A percentile compares a stretch with the other conserved stretches of the same genome.
Evolutionary conservation across 2,329 filamentous ascomycete genomes (phyloP).

Genomic region (Phyllosticta citrichinensis): DNA sequence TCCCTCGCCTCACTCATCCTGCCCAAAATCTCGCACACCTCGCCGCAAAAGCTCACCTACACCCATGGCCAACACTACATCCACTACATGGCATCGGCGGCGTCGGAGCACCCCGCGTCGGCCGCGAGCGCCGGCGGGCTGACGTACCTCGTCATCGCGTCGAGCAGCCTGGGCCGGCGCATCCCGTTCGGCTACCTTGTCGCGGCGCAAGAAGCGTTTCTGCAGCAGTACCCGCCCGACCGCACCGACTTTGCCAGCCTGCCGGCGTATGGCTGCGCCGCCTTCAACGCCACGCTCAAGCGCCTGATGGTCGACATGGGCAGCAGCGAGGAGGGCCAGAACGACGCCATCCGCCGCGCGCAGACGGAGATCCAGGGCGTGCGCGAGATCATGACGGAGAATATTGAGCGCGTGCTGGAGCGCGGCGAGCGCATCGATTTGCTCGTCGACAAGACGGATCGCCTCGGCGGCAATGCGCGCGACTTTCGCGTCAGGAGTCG

Average conservation of each 20-base stretch:
- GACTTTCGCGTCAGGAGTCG: constrained; percentile 85
- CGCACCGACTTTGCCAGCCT: constrained; percentile 64
- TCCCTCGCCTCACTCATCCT: constrained; percentile 89
- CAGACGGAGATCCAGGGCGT: constrained; percentile 89
- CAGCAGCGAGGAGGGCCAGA: constrained; percentile 60
- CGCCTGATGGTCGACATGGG: constrained; percentile 75
- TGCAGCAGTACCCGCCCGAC: constrained; percentile 55
- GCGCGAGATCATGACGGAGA: constrained; percentile 86
- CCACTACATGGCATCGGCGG: constrained; percentile 85
- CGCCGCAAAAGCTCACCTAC: constrained; percentile 83
- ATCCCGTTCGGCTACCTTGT: constrained; percentile 88
- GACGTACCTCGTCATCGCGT: constrained; percentile 84
- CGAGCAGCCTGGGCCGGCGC: constrained; percentile 69
- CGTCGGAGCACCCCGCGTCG: constrained; percentile 49
- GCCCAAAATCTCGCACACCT: constrained; percentile 78
- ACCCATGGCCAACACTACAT: constrained; percentile 87
- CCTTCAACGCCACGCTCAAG: constrained; percentile 74
- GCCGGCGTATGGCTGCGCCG: constrained; percentile 81
- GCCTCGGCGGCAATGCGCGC: constrained; percentile 73
- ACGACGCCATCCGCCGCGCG: constrained; percentile 75
- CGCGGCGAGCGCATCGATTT: constrained; percentile 83
- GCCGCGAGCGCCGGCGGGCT: constrained; percentile 62
- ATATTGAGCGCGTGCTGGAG: constrained; percentile 83
- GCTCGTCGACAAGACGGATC: constrained; percentile 92
- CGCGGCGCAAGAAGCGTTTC: constrained; percentile 82